phyloP scores from a whole-genome alignment of 2,329 filamentous ascomycete genomes.

The Microascus cirrosus region DNA sequence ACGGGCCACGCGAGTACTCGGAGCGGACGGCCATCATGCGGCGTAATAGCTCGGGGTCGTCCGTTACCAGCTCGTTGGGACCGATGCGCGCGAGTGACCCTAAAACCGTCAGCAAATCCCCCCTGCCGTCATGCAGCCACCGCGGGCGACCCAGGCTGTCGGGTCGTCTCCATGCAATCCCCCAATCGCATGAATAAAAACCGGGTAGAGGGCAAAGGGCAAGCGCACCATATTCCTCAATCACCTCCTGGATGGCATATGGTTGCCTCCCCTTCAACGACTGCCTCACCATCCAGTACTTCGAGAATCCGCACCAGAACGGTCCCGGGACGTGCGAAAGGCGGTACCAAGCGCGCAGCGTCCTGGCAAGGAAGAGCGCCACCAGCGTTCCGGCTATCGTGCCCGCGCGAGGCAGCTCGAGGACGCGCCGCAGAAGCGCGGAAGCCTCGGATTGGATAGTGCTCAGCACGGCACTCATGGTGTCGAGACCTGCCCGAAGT shows the following conservation, averaged over 20 bases:
- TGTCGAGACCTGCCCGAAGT: not conserved
- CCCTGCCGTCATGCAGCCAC: not conserved
- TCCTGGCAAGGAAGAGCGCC: not conserved
- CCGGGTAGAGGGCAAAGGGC: not conserved
- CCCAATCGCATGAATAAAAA: not conserved
- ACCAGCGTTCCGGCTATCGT: not conserved
- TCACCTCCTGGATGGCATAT: not conserved
- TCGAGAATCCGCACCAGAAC: slow-evolving; percentile 19
- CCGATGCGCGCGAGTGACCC: slow-evolving; percentile 22
- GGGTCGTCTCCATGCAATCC: too few species aligned
- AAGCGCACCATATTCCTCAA: not conserved
- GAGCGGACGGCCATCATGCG: slow-evolving; percentile 28
- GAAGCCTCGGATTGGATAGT: not conserved
- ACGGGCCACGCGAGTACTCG: slow-evolving; percentile 30
- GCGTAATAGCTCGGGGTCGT: slow-evolving; percentile 32
- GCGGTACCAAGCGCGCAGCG: slow-evolving; percentile 14
- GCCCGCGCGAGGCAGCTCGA: not conserved
- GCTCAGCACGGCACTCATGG: not conserved
- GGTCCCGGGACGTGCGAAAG: slow-evolving; percentile 22
- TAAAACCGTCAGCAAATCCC: not conserved
- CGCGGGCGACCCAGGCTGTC: too few species aligned
- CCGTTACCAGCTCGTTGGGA: slow-evolving; percentile 35
- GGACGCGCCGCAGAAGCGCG: not conserved
- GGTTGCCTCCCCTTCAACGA: not conserved
- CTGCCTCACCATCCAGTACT: slow-evolving; percentile 6